A percentile compares a stretch with the other conserved stretches of the same genome.
phyloP scores from a whole-genome alignment of 176 grass and related monocot genomes.

The Luzula sylvatica region DNA sequence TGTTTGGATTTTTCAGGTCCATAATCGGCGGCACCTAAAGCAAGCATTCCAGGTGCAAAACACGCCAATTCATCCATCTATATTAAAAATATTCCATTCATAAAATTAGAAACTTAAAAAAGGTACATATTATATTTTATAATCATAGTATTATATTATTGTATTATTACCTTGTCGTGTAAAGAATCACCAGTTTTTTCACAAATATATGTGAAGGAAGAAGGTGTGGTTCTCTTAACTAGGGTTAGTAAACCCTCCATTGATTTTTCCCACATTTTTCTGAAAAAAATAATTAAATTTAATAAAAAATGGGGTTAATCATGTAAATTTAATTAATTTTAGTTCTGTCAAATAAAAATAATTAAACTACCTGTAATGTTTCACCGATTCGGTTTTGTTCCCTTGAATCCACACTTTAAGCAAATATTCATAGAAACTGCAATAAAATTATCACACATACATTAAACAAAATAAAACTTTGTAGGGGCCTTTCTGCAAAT shows the following conservation, averaged over 20 bases:
- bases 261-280: slow-evolving; percentile 99
- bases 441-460: not conserved
- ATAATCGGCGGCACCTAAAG: slow-evolving; percentile 89
- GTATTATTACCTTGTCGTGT: slow-evolving; percentile 69
- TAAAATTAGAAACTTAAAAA: slow-evolving; percentile 11
- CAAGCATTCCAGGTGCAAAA: slow-evolving; percentile 97
- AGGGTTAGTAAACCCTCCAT: slow-evolving; percentile 97
- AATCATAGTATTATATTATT: slow-evolving; percentile 8
- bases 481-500: too few species aligned
- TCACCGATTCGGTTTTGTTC: slow-evolving; percentile 88
- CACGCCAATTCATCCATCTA: slow-evolving; percentile 99
- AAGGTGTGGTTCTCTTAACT: slow-evolving; percentile 67
- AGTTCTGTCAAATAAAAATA: not conserved
- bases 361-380: slow-evolving; percentile 76
- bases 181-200: slow-evolving; percentile 82
- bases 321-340: not conserved
- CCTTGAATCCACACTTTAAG: slow-evolving; percentile 99
- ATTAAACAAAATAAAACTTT: not conserved
- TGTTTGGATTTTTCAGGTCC: slow-evolving; percentile 67
- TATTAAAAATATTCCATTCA: slow-evolving; percentile 23
- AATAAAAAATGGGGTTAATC: not conserved
- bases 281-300: slow-evolving; percentile 25
- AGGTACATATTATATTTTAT: slow-evolving; percentile 15
- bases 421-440: slow-evolving; percentile 99
- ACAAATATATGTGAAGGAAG: slow-evolving; percentile 89